Evolutionary conservation across 2,329 filamentous ascomycete genomes (phyloP).

Genomic region (Akanthomyces dipterigenus): DNA sequence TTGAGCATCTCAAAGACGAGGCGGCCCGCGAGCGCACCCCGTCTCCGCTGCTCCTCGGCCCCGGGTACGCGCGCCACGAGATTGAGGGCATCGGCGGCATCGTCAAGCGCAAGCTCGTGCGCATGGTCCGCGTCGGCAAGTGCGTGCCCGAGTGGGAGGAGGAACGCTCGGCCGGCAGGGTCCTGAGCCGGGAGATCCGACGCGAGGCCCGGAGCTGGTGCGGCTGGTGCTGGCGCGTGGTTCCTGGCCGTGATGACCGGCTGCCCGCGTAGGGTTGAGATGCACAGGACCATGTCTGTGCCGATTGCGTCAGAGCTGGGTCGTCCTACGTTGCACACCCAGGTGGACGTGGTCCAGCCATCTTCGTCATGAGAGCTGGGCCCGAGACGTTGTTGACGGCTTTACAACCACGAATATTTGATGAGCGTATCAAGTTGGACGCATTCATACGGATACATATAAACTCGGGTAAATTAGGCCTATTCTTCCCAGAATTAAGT

Average conservation of each 20-base stretch:
- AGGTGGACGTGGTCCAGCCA: background rate
- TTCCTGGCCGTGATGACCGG: constrained; percentile 50
- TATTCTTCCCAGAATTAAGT: background rate
- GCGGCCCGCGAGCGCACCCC: constrained; percentile 30
- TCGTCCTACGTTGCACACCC: background rate
- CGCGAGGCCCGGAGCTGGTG: constrained; percentile 76
- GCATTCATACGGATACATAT: too few species aligned
- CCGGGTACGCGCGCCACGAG: constrained; percentile 80
- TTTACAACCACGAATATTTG: background rate
- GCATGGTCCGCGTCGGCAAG: constrained; percentile 72
- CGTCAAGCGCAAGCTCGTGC: constrained; percentile 82
- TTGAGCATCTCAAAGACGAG: constrained; percentile 12
- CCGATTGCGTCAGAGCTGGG: background rate
- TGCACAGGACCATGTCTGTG: background rate
- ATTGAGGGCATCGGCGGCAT: constrained; percentile 85
- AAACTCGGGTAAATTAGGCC: too few species aligned
- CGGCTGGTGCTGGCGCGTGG: constrained; percentile 78
- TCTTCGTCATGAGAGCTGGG: background rate
- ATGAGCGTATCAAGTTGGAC: background rate
- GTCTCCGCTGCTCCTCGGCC: constrained; percentile 43
- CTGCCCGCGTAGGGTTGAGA: too few species aligned
- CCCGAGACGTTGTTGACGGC: background rate
- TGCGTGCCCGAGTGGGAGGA: constrained; percentile 83
- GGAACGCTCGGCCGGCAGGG: constrained; percentile 50
- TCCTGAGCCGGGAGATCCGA: constrained; percentile 62